Base-by-base conservation (phyloP, 1,139 yeast species). In the Blastobotrys serpentis region DNA sequence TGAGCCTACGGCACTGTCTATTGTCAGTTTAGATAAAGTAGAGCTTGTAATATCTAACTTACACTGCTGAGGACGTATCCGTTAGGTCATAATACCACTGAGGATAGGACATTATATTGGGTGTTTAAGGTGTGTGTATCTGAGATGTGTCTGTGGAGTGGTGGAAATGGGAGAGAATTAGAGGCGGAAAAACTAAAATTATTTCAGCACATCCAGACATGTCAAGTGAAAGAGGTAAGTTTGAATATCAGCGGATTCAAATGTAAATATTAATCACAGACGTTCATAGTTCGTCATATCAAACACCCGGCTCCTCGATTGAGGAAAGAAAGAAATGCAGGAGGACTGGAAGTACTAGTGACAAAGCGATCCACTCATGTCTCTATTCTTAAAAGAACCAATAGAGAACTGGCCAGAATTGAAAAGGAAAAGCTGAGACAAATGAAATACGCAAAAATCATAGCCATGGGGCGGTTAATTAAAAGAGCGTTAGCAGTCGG, bases 381-480 rank as follows among this genome's bases (percentile, higher is more conserved):
- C 4, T 58, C 66, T 0, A 64, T 64, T 2, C 49, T 64, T 13
- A 63, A 62, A 43, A 54, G 65, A 26, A 55, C 58, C 2, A 48
- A 49, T 26, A 55, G 58, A 37, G 42, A 42, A 21, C 55, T 65
- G 21, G 52, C 40, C 1, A 43, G 38, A n/a, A 40, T 52, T 6
- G 42, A 45, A 34, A 44, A 44, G 34, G 42, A 46, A 37, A 26
- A 50, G 30, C 44, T 43, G 43, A 21, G 44, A 16, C 44, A 49
- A n/a, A 19, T 18, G 10, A 47, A 51, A 25, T 56, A 55, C 44
- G 62, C 64, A 13, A 52, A 53, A 11, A 57, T 68, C 5, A 47
- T 58, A 4, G 71, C 67, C 2, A 53, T 63, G 14, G 71, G 71
- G 2, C 56, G 59, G 26, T 66, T 69, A 7, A 64, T 65, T 16